Evolutionary conservation across 2,329 filamentous ascomycete species (phyloP).

Genomic region (Chrysoporthe austroafricana): DNA sequence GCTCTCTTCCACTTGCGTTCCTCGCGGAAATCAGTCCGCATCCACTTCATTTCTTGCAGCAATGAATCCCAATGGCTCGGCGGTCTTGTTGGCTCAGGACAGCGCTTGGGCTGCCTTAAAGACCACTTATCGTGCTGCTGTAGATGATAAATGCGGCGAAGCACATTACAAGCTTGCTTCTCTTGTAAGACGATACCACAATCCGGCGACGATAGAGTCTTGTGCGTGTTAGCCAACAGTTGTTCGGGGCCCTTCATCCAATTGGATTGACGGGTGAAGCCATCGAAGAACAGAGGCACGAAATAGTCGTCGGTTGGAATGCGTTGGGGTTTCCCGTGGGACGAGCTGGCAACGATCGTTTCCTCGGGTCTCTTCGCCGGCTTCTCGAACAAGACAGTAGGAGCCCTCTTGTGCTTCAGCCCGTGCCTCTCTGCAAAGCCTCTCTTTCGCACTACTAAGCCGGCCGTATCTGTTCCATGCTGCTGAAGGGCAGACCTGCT

Average conservation of each 20-base stretch:
- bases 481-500: not conserved
- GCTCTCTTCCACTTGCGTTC: constrained; percentile 93
- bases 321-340: constrained; percentile 40
- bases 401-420: constrained; percentile 62
- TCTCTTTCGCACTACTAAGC: constrained; percentile 14
- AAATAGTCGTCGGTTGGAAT: constrained; percentile 64
- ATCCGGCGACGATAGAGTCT: constrained; percentile 86
- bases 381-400: constrained; percentile 79
- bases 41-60: constrained; percentile 93
- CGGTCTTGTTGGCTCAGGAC: constrained; percentile 76
- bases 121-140: constrained; percentile 95
- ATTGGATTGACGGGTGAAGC: constrained; percentile 56
- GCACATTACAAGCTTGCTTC: constrained; percentile 82
- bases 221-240: constrained; percentile 80
- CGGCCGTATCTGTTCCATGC: not conserved
- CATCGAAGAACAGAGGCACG: constrained; percentile 63
- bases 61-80: constrained; percentile 84
- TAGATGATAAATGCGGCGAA: constrained; percentile 85
- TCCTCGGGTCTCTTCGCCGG: constrained; percentile 56
- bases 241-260: constrained; percentile 70
- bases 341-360: constrained; percentile 47
- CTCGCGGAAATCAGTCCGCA: constrained; percentile 93
- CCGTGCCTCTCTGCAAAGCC: constrained; percentile 22
- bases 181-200: constrained; percentile 83
- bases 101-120: constrained; percentile 83